phyloP scores from a whole-genome alignment of 2,329 filamentous ascomycete genomes.

The Sclerotiophoma versabilis region DNA sequence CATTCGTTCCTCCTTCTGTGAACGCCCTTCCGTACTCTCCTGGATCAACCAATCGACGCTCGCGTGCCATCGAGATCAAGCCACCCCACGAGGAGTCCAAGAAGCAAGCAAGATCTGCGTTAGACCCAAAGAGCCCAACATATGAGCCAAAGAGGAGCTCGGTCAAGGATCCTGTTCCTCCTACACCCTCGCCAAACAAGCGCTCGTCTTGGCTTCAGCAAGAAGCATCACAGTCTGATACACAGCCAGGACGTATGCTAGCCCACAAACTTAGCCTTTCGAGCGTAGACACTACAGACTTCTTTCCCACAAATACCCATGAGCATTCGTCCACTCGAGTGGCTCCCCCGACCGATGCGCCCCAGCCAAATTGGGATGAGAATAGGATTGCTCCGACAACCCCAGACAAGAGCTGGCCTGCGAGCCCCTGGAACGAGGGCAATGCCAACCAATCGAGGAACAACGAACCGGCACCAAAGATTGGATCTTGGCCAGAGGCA shows the following conservation, averaged over 20 bases:
- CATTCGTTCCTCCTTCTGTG: conserved; percentile 27
- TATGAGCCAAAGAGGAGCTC: conserved; percentile 42
- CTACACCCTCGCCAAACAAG: conserved; percentile 46
- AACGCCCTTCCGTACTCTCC: conserved; percentile 34
- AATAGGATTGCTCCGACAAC: conserved; percentile 36
- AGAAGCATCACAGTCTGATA: conserved; percentile 23
- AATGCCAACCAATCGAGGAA: conserved; percentile 28
- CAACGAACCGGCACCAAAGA: conserved; percentile 32
- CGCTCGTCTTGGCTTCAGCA: conserved; percentile 36
- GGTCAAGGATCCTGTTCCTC: conserved; percentile 27
- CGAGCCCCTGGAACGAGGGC: conserved; percentile 46
- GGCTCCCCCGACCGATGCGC: conserved; percentile 30
- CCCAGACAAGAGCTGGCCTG: conserved; percentile 47
- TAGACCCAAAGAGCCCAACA: conserved; percentile 52
- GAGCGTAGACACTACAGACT: conserved; percentile 51
- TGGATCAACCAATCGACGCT: conserved; percentile 46
- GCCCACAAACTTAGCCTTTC: conserved; percentile 48
- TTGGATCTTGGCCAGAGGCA: conserved; percentile 42
- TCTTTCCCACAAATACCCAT: conserved; percentile 52
- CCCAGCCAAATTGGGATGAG: conserved; percentile 19
- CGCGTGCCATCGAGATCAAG: conserved; percentile 52
- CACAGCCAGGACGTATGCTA: conserved; percentile 23
- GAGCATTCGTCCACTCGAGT: conserved; percentile 49
- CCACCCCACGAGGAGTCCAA: conserved; percentile 41
- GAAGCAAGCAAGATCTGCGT: conserved; percentile 32